These are phyloP conservation scores for Ascoidea asiatica DNA, from an alignment of 805 yeast genomes.

Conservation along the genomic window DNA sequence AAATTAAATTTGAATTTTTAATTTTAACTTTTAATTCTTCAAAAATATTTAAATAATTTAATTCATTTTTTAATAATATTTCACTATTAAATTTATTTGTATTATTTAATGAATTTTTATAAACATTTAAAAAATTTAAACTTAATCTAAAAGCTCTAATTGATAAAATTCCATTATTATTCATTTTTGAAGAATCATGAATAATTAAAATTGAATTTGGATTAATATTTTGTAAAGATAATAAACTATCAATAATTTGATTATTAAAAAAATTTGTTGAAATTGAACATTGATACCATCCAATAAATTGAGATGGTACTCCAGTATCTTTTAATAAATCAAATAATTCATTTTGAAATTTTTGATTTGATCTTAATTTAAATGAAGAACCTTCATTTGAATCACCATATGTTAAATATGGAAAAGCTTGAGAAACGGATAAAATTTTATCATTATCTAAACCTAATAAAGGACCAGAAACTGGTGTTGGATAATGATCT, in stretches of 20 bases:
- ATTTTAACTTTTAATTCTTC: constrained; percentile 58
- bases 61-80: constrained; percentile 41
- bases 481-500: constrained; percentile 45
- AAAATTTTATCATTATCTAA: constrained; percentile 40
- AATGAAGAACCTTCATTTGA: constrained; percentile 51
- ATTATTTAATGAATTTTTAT: constrained; percentile 19
- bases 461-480: constrained; percentile 67
- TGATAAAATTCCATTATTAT: constrained; percentile 41
- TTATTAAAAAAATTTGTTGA: constrained; percentile 60
- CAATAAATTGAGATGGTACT: constrained; percentile 56
- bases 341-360: constrained; percentile 57
- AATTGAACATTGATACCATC: constrained; percentile 67
- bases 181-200: constrained; percentile 58
- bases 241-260: constrained; percentile 55
- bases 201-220: constrained; percentile 40
- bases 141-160: constrained; percentile 61
- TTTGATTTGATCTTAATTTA: constrained; percentile 44
- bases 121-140: constrained; percentile 41
- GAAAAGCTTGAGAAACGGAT: constrained; percentile 44
- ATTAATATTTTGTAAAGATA: constrained; percentile 46
- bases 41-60: constrained; percentile 53
- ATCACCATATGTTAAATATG: constrained; percentile 46
- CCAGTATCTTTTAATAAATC: constrained; percentile 48
- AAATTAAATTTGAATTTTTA: constrained; percentile 55
- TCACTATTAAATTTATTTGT: constrained; percentile 53